A percentile compares a stretch with the other conserved stretches of the same genome.
phyloP scores from a whole-genome alignment of 768 basidiomycete species.

The Paxillus ammoniavirescens region DNA sequence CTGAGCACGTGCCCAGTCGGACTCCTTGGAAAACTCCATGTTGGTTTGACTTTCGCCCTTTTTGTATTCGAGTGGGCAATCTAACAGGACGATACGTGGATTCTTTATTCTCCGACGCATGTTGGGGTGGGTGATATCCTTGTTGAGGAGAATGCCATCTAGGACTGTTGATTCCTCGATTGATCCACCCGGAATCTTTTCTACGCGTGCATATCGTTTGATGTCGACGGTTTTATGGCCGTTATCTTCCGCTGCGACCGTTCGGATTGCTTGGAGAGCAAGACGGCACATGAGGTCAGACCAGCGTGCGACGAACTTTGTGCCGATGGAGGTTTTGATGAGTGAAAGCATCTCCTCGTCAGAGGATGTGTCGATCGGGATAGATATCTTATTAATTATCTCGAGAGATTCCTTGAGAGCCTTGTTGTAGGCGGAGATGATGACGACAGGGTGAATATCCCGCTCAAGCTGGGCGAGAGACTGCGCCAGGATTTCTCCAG shows the following conservation, averaged over 20 bases:
- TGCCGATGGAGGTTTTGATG: conserved; percentile 98
- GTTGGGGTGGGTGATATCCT: conserved; percentile 96
- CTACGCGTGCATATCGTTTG: conserved; percentile 96
- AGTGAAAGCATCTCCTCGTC: conserved; percentile 93
- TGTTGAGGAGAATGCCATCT: conserved; percentile 94
- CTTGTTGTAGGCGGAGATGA: conserved; percentile 97
- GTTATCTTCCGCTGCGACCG: conserved; percentile 75
- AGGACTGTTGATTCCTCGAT: conserved; percentile 91
- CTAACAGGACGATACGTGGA: conserved; percentile 85
- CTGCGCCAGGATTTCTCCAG: conserved; percentile 96
- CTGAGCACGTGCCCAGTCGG: conserved; percentile 89
- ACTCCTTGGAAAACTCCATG: conserved; percentile 94
- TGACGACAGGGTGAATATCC: conserved; percentile 98
- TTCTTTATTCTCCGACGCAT: conserved; percentile 92
- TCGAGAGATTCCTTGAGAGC: conserved; percentile 90
- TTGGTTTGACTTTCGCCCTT: conserved; percentile 99
- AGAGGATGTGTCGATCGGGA: conserved; percentile 83
- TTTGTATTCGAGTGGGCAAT: conserved; percentile 98
- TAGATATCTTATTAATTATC: conserved; percentile 83
- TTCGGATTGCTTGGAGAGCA: conserved; percentile 89
- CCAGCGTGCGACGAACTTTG: conserved; percentile 97
- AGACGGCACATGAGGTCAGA: conserved; percentile 96
- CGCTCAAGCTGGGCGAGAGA: conserved; percentile 73
- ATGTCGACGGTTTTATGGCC: conserved; percentile 91
- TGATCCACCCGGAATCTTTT: conserved; percentile 97